These are phyloP conservation scores for Pilatotrama ljubarskyi DNA, from an alignment of 768 basidiomycete species.

Conservation along the genomic window DNA sequence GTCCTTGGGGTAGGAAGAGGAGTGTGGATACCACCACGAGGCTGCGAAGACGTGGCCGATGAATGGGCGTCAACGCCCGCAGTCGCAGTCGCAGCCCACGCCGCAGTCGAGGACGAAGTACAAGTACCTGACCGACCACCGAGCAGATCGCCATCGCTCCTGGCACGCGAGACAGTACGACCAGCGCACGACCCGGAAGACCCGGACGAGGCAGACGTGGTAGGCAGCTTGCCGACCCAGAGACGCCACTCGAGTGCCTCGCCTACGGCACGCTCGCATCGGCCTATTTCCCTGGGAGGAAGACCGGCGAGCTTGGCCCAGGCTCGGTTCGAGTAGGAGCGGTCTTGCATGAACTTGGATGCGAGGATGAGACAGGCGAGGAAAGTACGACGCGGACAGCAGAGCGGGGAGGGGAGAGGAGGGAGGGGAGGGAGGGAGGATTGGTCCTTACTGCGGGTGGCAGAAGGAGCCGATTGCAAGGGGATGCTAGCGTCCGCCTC, in stretches of 20 bases:
- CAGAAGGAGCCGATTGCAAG: background rate
- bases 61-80: constrained; percentile 6
- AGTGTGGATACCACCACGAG: constrained; percentile 1
- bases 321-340: constrained; percentile 89
- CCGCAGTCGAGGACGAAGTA: constrained; percentile 12
- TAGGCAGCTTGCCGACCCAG: constrained; percentile 78
- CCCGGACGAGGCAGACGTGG: constrained; percentile 12
- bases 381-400: constrained; percentile 88
- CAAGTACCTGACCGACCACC: constrained; percentile 1
- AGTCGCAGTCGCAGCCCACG: constrained; percentile 19
- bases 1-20: constrained; percentile 7
- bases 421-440: constrained; percentile 26
- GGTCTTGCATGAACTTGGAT: constrained; percentile 91
- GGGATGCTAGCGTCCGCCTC: background rate
- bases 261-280: constrained; percentile 86
- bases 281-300: constrained; percentile 79
- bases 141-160: constrained; percentile 26
- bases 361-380: constrained; percentile 87
- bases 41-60: background rate
- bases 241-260: constrained; percentile 88
- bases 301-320: constrained; percentile 96
- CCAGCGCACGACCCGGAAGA: constrained; percentile 4
- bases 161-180: constrained; percentile 22
- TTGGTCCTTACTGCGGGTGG: constrained; percentile 6
- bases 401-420: constrained; percentile 71